A percentile compares a stretch with the other conserved stretches of the same genome.
phyloP scores from a whole-genome alignment of 108 stramenopile genomes.

The Halocafeteria seosinensis region DNA sequence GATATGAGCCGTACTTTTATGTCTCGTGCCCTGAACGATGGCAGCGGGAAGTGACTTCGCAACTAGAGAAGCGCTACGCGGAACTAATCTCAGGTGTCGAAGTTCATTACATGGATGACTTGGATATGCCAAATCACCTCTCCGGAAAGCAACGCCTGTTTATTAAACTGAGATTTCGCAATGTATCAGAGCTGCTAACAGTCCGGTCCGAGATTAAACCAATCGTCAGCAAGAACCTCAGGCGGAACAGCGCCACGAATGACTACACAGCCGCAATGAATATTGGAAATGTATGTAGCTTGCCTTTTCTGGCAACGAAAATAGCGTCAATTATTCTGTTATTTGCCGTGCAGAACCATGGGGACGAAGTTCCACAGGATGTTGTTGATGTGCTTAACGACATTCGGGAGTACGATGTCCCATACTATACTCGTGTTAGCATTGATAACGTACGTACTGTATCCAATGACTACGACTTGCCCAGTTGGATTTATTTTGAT shows the following conservation, averaged over 20 bases:
- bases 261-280: not conserved
- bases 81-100: constrained; percentile 14
- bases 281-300: not conserved
- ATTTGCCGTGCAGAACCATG: not conserved
- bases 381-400: constrained; percentile 49
- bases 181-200: constrained; percentile 46
- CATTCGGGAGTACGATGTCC: constrained; percentile 90
- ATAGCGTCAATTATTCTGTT: not conserved
- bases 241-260: not conserved
- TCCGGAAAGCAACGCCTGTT: constrained; percentile 28
- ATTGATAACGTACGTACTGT: no score
- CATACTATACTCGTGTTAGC: constrained; percentile 68
- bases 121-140: constrained; percentile 47
- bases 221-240: constrained; percentile 12
- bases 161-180: constrained; percentile 49
- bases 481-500: no score
- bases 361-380: constrained; percentile 13
- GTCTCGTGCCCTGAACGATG: constrained; percentile 26
- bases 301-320: not conserved
- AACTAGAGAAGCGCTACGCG: constrained; percentile 27
- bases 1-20: constrained; percentile 83
- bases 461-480: no score
- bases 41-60: not conserved
- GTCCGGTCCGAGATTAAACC: constrained; percentile 46
- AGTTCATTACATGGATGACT: constrained; percentile 37